Evolutionary conservation across 2,329 filamentous ascomycete species (phyloP).

Genomic region (Fusarium sp.): DNA sequence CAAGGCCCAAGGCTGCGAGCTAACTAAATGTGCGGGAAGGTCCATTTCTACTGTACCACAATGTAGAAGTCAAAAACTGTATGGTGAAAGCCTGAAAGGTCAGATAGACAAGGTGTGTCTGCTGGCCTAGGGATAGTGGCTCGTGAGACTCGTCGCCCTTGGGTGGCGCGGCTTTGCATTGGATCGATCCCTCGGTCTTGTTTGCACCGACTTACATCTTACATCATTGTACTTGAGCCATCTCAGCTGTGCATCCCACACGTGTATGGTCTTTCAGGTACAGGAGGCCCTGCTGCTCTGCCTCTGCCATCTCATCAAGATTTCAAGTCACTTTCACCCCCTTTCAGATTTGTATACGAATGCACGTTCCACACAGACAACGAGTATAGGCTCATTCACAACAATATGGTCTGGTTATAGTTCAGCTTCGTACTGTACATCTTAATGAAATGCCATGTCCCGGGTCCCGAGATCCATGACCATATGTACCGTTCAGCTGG

Average conservation of each 20-base stretch:
- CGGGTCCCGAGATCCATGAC: constrained; percentile 34
- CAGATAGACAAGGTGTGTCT: constrained; percentile 32
- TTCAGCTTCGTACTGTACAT: constrained; percentile 11
- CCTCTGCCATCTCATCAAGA: constrained; percentile 24
- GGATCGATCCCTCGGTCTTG: constrained; percentile 28
- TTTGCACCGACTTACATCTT: constrained; percentile 43
- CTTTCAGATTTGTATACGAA: constrained; percentile 17
- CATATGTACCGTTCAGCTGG: constrained; percentile 27
- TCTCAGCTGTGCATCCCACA: constrained; percentile 31
- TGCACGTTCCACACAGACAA: constrained; percentile 27
- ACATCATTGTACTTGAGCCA: constrained; percentile 41
- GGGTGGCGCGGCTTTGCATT: constrained; percentile 32
- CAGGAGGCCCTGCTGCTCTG: constrained; percentile 14
- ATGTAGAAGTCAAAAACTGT: constrained; percentile 6
- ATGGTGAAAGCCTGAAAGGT: constrained; percentile 9
- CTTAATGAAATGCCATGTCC: constrained; percentile 20
- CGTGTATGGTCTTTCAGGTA: constrained; percentile 24
- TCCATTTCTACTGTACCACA: constrained; percentile 4
- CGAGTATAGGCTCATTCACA: constrained; percentile 34
- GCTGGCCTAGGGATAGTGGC: constrained; percentile 31
- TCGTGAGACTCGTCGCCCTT: constrained; percentile 33
- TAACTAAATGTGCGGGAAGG: constrained; percentile 9
- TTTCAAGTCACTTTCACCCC: constrained; percentile 29
- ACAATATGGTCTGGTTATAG: constrained; percentile 34
- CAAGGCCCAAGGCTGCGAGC: constrained; percentile 15